Base-by-base conservation (phyloP, 2,329 filamentous ascomycete genomes). In the Botrytis elliptica region DNA sequence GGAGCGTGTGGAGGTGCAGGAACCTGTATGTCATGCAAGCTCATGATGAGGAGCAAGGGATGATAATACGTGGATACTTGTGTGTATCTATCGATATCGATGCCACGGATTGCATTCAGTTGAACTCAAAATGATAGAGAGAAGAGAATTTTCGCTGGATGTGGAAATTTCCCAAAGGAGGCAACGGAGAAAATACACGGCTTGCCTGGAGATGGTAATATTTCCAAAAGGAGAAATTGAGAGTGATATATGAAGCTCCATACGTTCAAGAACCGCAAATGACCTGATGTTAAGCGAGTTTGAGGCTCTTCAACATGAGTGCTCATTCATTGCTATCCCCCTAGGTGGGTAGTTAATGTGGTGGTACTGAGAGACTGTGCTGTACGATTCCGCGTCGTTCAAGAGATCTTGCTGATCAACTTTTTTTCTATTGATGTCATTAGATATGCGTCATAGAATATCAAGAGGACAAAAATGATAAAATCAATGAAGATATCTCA, bases 141-240 rank as follows among this genome's bases (percentile, higher is more conserved):
- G 4, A 36, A 44, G 7, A 65, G n/a, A 46, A 7, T 10, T 44
- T 44, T 46, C 18, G 22, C 40, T 33, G 8, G 42, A 65, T 25
- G 29, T 46, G n/a, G 63, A 38, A 38, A 65, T 65, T 36, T 65
- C 63, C 63, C 29, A 22, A 46, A 46, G 63, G 42, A 65, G 63
- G 42, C 6, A 65, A 65, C 63, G 63, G 63, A 65, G 42, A 36
- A 33, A 46, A 22, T 6, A 22, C 33, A 22, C 3, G 42, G 42
- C 63, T 66, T 36, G 14, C 4, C 42, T 66, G n/a, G 42, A 66
- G 42, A 49, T 49, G 29, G 63, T 49, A 49, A 66, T 65, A 36
- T 25, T 66, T 12, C 29, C 29, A 49, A 66, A 66, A 66, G 63
- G 42, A 66, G 63, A 12, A 36, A 66, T 44, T 20, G 18, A n/a